Evolutionary conservation across 805 yeast genomes (phyloP).

Genomic region (Kuraishia molischiana): DNA sequence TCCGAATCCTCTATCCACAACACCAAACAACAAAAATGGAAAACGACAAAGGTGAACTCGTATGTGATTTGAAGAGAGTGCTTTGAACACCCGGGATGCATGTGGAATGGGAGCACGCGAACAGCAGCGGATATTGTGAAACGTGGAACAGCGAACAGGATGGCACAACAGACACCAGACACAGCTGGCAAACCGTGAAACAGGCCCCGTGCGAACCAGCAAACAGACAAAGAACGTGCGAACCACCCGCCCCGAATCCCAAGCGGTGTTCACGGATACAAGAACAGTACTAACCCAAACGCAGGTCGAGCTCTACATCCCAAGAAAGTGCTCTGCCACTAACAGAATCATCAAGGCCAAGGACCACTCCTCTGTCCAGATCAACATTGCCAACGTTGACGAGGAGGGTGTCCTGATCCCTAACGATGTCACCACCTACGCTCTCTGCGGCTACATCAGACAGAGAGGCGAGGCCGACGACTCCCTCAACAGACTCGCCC

Average conservation of each 20-base stretch:
- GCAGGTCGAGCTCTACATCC: conserved; percentile 99
- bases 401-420: conserved; percentile 92
- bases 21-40: conserved; percentile 62
- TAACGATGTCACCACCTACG: conserved; percentile 89
- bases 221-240: background rate
- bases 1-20: background rate
- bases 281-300: conserved; percentile 19
- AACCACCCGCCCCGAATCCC: background rate
- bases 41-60: conserved; percentile 99
- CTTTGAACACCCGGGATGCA: too few species aligned
- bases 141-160: too few species aligned
- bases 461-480: conserved; percentile 99
- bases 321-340: conserved; percentile 99
- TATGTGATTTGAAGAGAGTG: conserved; percentile 40
- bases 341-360: conserved; percentile 99
- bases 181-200: too few species aligned
- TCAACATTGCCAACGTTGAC: conserved; percentile 97
- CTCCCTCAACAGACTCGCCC: conserved; percentile 98
- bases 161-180: too few species aligned
- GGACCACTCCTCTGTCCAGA: conserved; percentile 99
- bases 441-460: conserved; percentile 95
- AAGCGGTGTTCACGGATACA: background rate
- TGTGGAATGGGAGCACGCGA: too few species aligned
- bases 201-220: too few species aligned
- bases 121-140: too few species aligned